These are phyloP conservation scores for Pythium aquatile DNA, from an alignment of 352 stramenopile species.

Conservation along the genomic window DNA sequence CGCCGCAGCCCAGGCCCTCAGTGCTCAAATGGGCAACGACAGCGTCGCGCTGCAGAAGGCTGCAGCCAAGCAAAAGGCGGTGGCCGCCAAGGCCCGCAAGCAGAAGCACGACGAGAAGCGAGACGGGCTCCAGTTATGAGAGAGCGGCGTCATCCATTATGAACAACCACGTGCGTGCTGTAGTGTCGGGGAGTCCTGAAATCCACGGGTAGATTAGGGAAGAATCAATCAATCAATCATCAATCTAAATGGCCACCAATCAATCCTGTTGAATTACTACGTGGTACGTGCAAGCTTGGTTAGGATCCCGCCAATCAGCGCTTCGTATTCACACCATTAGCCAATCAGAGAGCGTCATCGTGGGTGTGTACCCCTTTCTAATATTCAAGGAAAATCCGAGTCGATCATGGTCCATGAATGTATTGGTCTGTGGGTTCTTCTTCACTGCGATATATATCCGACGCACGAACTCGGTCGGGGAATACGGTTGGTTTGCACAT, in stretches of 20 bases:
- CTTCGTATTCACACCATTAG: conserved; percentile 5
- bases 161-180: conserved; percentile 8
- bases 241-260: background rate
- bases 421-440: background rate
- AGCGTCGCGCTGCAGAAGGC: conserved; percentile 13
- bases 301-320: conserved; percentile 26
- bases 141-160: conserved; percentile 1
- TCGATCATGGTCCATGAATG: background rate
- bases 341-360: conserved; percentile 14
- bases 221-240: conserved; percentile 3
- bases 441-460: conserved; percentile 6
- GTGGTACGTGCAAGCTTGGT: background rate
- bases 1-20: conserved; percentile 2
- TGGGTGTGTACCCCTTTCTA: background rate
- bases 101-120: conserved; percentile 15
- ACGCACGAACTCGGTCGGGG: background rate
- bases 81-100: conserved; percentile 13
- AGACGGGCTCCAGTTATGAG: background rate
- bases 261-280: conserved; percentile 1
- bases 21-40: background rate
- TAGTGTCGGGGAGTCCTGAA: conserved; percentile 4
- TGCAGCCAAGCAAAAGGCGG: conserved; percentile 22
- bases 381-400: background rate
- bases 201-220: conserved; percentile 18
- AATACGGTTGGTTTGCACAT: conserved; percentile 1